phyloP scores from a whole-genome alignment of 805 yeast species.

The Ogataea philodendri region DNA sequence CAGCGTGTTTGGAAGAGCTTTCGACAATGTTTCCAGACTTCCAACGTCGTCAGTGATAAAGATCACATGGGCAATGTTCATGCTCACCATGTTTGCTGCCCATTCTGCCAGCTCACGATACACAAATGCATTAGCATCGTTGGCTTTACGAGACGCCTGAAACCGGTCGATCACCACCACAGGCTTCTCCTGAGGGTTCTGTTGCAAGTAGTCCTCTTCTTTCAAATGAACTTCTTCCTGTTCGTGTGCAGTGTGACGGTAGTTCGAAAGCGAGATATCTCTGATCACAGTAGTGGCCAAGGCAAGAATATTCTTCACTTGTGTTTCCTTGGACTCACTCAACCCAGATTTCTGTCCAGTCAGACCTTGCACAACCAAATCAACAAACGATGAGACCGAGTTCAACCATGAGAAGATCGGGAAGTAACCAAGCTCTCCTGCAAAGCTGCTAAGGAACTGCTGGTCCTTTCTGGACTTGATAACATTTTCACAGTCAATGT shows the following conservation, averaged over 20 bases:
- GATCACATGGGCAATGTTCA: constrained; percentile 86
- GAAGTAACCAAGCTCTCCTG: constrained; percentile 81
- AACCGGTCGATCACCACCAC: constrained; percentile 80
- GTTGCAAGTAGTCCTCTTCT: constrained; percentile 81
- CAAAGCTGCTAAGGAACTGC: constrained; percentile 61
- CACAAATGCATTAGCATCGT: constrained; percentile 57
- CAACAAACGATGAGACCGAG: constrained; percentile 72
- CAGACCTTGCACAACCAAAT: constrained; percentile 81
- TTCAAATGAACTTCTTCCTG: constrained; percentile 36
- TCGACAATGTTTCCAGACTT: constrained; percentile 61
- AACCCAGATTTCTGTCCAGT: constrained; percentile 94
- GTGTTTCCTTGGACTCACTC: constrained; percentile 78
- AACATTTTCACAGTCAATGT: constrained; percentile 76
- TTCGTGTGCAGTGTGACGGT: constrained; percentile 31
- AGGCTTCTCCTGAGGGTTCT: constrained; percentile 82
- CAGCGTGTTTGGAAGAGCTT: constrained; percentile 82
- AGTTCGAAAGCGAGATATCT: constrained; percentile 52
- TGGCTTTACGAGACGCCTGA: constrained; percentile 52
- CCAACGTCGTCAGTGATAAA: constrained; percentile 85
- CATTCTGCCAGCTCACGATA: constrained; percentile 80
- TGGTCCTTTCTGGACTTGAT: constrained; percentile 74
- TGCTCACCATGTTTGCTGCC: constrained; percentile 74
- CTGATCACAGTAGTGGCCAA: constrained; percentile 73
- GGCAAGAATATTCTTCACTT: constrained; percentile 74
- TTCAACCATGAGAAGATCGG: constrained; percentile 95